These are phyloP conservation scores for Pleoardoris graminearum DNA, from an alignment of 2,329 filamentous ascomycete genomes.

Conservation along the genomic window DNA sequence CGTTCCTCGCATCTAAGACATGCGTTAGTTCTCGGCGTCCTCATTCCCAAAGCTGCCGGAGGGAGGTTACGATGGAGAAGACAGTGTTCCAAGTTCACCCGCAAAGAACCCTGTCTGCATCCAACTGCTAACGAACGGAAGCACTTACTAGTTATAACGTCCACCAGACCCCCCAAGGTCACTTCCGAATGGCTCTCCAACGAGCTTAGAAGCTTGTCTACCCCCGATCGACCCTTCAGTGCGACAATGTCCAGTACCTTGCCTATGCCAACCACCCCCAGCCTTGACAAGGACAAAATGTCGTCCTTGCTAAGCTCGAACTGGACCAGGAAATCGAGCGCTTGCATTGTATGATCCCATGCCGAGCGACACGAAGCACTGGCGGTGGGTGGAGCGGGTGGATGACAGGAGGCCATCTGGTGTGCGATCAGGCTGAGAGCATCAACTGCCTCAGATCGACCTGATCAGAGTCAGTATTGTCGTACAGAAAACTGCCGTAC, in stretches of 20 bases:
- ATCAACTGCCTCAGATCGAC: neutral
- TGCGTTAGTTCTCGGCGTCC: neutral
- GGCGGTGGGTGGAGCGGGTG: neutral
- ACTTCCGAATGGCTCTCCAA: neutral
- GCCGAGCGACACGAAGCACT: neutral
- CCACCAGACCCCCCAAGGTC: neutral
- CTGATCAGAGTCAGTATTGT: neutral
- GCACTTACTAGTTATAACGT: slow-evolving; percentile 3
- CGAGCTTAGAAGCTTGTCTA: neutral
- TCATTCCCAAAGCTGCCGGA: neutral
- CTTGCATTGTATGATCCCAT: neutral
- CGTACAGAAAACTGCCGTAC: neutral
- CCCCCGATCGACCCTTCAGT: neutral
- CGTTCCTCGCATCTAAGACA: slow-evolving; percentile 1
- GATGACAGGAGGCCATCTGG: neutral
- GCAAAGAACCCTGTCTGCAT: neutral
- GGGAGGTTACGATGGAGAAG: neutral
- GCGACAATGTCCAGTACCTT: neutral
- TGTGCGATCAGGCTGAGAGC: neutral
- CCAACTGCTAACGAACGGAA: neutral
- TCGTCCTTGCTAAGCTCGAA: slow-evolving; percentile 3
- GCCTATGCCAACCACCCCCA: neutral
- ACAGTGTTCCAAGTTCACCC: neutral
- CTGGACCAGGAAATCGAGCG: neutral
- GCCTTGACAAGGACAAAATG: slow-evolving; percentile 1